Conservation (phyloP, 2,329 filamentous ascomycete species). For the Cercospora sp. region DNA sequence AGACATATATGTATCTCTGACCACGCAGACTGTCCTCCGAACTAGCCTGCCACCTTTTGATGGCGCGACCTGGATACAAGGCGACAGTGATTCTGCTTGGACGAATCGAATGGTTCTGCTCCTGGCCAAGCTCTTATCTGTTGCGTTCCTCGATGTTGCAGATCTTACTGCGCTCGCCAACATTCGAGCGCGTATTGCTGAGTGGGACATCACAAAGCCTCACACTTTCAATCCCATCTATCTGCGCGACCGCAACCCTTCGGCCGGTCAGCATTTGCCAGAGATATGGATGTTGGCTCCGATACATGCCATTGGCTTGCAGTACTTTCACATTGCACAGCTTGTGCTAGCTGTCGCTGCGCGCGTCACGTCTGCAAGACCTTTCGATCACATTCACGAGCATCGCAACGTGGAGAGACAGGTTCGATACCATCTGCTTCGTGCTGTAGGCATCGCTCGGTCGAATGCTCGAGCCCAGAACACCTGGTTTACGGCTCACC, state of each 20-base stretch:
- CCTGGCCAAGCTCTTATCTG: conserved; percentile 17
- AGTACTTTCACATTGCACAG: conserved; percentile 27
- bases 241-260: neutral
- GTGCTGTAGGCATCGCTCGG: conserved; percentile 20
- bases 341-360: conserved; percentile 14
- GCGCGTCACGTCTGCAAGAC: neutral
- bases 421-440: conserved; percentile 18
- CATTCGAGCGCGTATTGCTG: neutral
- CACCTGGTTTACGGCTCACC: conserved; percentile 26
- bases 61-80: conserved; percentile 13
- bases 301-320: conserved; percentile 23
- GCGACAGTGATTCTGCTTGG: conserved; percentile 20
- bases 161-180: neutral
- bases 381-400: conserved; percentile 15
- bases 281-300: conserved; percentile 24
- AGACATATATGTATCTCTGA: conserved; percentile 44
- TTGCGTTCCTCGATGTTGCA: conserved; percentile 7
- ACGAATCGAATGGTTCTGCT: conserved; percentile 23
- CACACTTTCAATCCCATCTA: conserved; percentile 11
- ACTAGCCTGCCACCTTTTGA: conserved; percentile 33
- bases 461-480: conserved; percentile 24
- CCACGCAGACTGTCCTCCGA: conserved; percentile 38
- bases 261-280: conserved; percentile 12
- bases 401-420: conserved; percentile 10
- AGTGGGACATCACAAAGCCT: conserved; percentile 1